Evolutionary conservation across 1,284 basidiomycete species (phyloP).

Genomic region (Fistulinella cinereoalba): DNA sequence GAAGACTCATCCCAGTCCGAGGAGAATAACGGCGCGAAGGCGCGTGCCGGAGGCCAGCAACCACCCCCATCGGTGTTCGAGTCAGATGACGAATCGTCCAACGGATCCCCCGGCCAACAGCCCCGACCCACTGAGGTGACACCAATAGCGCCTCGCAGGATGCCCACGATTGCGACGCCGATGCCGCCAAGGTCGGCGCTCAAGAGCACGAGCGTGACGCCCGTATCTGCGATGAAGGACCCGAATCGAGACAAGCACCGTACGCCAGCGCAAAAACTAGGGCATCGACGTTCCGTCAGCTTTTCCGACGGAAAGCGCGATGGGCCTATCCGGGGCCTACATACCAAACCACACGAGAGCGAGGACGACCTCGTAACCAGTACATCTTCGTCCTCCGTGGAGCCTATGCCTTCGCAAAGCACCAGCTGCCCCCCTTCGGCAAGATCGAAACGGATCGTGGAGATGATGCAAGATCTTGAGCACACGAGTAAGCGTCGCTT

Average conservation of each 20-base stretch:
- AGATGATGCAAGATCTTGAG: slow-evolving; percentile 71
- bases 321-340: slow-evolving; percentile 75
- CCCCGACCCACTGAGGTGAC: slow-evolving; percentile 14
- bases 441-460: slow-evolving; percentile 74
- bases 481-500: slow-evolving; percentile 52
- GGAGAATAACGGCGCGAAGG: slow-evolving; percentile 29
- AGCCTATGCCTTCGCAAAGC: slow-evolving; percentile 28
- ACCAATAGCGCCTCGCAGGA: slow-evolving; percentile 42
- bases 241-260: slow-evolving; percentile 42
- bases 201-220: slow-evolving; percentile 31
- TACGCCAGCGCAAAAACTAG: slow-evolving; percentile 48
- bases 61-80: slow-evolving; percentile 38
- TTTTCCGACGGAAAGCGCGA: slow-evolving; percentile 89
- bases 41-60: background rate
- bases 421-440: slow-evolving; percentile 52
- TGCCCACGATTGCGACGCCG: slow-evolving; percentile 55
- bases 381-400: slow-evolving; percentile 24
- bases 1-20: slow-evolving; percentile 31
- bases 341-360: slow-evolving; percentile 37
- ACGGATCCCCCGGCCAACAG: slow-evolving; percentile 10
- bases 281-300: slow-evolving; percentile 79
- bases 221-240: slow-evolving; percentile 40
- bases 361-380: slow-evolving; percentile 38
- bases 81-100: slow-evolving; percentile 40
- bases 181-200: slow-evolving; percentile 54